Evolutionary conservation across 2,329 filamentous ascomycete genomes (phyloP).

Genomic region (Pseudofabraea citricarpa): DNA sequence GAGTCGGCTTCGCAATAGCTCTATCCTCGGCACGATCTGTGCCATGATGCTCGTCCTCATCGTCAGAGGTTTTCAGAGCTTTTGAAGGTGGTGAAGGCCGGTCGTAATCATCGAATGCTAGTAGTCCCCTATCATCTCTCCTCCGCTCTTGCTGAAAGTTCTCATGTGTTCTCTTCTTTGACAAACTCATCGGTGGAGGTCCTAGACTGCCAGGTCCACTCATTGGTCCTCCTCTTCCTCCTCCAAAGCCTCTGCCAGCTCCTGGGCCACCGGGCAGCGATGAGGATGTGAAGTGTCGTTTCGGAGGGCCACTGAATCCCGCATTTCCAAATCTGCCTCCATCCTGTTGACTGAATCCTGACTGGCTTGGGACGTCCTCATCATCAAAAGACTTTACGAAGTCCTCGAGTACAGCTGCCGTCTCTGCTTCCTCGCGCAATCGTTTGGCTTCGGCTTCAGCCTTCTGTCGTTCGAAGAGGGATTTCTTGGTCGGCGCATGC

Average conservation of each 20-base stretch:
- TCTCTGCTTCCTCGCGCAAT: conserved; percentile 78
- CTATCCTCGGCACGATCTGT: conserved; percentile 45
- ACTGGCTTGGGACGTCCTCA: conserved; percentile 36
- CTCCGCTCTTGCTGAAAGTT: conserved; percentile 33
- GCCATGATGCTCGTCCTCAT: conserved; percentile 32
- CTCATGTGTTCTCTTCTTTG: conserved; percentile 50
- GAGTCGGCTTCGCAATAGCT: conserved; percentile 56
- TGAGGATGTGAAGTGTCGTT: conserved; percentile 55
- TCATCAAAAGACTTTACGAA: conserved; percentile 77
- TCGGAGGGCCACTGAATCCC: conserved; percentile 33
- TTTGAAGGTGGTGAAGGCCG: conserved; percentile 17
- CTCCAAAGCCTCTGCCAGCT: conserved; percentile 18
- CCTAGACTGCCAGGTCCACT: conserved; percentile 61
- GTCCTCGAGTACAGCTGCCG: conserved; percentile 78
- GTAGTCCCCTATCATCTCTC: conserved; percentile 25
- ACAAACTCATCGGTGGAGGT: conserved; percentile 42
- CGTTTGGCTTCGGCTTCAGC: conserved; percentile 88
- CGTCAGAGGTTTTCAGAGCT: conserved; percentile 26
- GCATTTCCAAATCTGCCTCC: conserved; percentile 11
- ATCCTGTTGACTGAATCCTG: conserved; percentile 8
- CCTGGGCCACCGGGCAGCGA: conserved; percentile 26
- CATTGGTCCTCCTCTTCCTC: conserved; percentile 32
- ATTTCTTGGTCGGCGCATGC: conserved; percentile 75
- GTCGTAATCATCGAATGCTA: conserved; percentile 28
- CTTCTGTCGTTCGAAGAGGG: conserved; percentile 81